phyloP scores from a whole-genome alignment of 306 rosid genomes.

The Quercus agrifolia region DNA sequence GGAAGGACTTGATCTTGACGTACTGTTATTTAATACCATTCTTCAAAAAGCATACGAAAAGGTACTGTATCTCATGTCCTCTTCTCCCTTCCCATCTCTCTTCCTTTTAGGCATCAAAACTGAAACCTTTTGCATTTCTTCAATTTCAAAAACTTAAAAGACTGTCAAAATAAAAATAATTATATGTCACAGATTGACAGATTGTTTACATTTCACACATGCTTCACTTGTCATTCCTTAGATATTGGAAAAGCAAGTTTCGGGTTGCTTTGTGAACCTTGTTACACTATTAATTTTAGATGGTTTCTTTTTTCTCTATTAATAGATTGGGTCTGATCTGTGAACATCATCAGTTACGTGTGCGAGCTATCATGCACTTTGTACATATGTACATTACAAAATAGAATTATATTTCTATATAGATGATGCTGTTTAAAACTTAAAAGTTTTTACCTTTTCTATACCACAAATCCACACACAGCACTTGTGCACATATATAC shows the following conservation, averaged over 20 bases:
- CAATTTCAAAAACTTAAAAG: background rate
- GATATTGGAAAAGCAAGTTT: background rate
- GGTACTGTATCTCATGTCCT: constrained; percentile 41
- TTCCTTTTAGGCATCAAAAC: background rate
- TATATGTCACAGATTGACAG: background rate
- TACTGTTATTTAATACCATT: constrained; percentile 55
- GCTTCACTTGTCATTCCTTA: constrained; percentile 6
- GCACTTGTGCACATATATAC: background rate
- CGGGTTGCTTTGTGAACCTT: background rate
- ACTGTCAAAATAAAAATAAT: background rate
- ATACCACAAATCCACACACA: background rate
- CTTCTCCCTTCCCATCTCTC: background rate
- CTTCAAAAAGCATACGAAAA: constrained; percentile 47
- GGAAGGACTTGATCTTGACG: constrained; percentile 59
- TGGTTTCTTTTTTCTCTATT: background rate
- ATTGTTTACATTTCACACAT: constrained; percentile 1
- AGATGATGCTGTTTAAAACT: background rate
- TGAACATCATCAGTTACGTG: background rate
- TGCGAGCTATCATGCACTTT: background rate
- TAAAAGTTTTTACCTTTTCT: background rate
- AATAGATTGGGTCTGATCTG: background rate
- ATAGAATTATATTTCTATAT: background rate
- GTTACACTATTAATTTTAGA: background rate
- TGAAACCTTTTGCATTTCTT: background rate
- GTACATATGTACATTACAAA: background rate